A percentile compares a stretch with the other conserved stretches of the same genome.
phyloP scores from a whole-genome alignment of 2,329 filamentous ascomycete species.

The Blastomyces gilchristii region DNA sequence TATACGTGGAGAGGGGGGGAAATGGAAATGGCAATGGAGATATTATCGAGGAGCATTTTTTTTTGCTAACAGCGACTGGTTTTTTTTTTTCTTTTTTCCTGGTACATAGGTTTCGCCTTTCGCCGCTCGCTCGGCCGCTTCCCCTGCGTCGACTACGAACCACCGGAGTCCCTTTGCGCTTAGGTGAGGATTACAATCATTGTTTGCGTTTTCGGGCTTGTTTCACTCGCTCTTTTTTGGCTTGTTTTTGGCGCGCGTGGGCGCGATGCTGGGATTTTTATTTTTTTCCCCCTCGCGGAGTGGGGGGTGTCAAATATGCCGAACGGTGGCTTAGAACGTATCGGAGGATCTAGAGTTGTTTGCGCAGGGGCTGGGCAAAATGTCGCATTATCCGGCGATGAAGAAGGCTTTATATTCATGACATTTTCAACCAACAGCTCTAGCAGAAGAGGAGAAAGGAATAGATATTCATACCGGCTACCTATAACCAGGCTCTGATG shows the following conservation, averaged over 20 bases:
- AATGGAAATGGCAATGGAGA: background rate
- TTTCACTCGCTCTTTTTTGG: constrained; percentile 13
- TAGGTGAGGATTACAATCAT: constrained; percentile 36
- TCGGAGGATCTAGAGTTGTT: background rate
- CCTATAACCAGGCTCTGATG: background rate
- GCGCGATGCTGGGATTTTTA: background rate
- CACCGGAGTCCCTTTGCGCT: constrained; percentile 48
- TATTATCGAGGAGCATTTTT: background rate
- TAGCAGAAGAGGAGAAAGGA: background rate
- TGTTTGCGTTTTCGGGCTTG: constrained; percentile 11
- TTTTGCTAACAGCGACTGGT: background rate
- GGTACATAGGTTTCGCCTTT: constrained; percentile 9
- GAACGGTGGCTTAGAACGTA: background rate
- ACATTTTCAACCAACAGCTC: background rate
- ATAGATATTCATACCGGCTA: background rate
- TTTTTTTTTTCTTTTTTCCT: background rate
- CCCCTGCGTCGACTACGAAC: constrained; percentile 23
- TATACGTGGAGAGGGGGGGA: no score
- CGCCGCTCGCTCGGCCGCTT: constrained; percentile 8
- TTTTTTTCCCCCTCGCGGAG: no score
- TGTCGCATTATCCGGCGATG: background rate
- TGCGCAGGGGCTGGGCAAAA: background rate
- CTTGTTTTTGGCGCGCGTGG: background rate
- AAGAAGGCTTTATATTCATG: background rate
- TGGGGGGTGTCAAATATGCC: background rate